These are phyloP conservation scores for Tremella fuciformis DNA, from an alignment of 768 basidiomycete species.

Conservation along the genomic window DNA sequence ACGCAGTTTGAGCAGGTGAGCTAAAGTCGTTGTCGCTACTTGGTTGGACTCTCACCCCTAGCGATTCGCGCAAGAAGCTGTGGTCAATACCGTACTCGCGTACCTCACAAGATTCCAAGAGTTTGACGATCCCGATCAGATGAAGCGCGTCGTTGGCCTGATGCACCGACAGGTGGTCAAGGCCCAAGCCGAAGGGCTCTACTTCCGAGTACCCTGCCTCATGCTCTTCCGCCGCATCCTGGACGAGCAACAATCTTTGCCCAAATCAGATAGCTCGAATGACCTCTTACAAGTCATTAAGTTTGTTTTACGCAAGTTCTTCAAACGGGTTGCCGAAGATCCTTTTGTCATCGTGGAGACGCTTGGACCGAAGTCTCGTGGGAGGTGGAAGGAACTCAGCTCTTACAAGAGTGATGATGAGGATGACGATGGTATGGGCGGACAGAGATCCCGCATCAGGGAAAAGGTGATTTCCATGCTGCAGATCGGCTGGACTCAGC, in stretches of 20 bases:
- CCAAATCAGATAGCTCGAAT: conserved; percentile 71
- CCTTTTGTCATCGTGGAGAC: conserved; percentile 88
- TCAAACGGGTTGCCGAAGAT: conserved; percentile 82
- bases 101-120: conserved; percentile 83
- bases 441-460: conserved; percentile 40
- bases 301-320: conserved; percentile 86
- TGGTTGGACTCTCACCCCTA: conserved; percentile 48
- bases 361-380: conserved; percentile 46
- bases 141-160: conserved; percentile 84
- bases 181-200: conserved; percentile 88
- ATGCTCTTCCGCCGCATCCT: conserved; percentile 83
- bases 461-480: conserved; percentile 32
- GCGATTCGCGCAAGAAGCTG: conserved; percentile 86
- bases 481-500: not conserved
- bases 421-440: conserved; percentile 38
- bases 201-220: conserved; percentile 90
- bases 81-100: conserved; percentile 75
- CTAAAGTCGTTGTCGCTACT: conserved; percentile 16
- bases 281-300: conserved; percentile 81
- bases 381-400: conserved; percentile 38
- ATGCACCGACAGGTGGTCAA: conserved; percentile 87
- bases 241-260: conserved; percentile 68
- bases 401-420: conserved; percentile 43
- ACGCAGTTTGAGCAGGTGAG: conserved; percentile 82
- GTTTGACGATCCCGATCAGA: conserved; percentile 69